Base-by-base conservation (phyloP, 257 asterid species). In the Cordia subcordata region DNA sequence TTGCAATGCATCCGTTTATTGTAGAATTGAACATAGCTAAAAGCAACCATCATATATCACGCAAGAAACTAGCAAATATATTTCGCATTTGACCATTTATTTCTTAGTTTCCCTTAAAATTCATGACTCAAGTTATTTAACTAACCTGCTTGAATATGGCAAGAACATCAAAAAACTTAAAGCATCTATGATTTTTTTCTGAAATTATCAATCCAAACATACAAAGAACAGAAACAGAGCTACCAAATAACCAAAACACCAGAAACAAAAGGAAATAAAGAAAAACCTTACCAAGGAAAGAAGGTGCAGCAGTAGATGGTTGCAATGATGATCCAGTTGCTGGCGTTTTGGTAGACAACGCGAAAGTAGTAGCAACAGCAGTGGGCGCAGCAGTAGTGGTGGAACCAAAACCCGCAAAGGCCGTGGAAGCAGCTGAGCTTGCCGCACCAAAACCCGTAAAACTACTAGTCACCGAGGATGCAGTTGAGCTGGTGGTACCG, bases 231-330 rank as follows among this genome's bases (percentile, higher is more conserved):
- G 20, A 37, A 55, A 12, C 39, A 39, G 23, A 15, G 60, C 53
- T 20, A 55, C 46, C 20, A 50, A 8, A 18, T 13, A 67, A 16
- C 14, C 10, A 49, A 61, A 23, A 15, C 3, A 11, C 39, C 12
- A 64, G 49, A 27, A 9, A 49, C n/a, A n/a, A 21, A 60, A 44
- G 46, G 44, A 62, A 22, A 65, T 54, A 10, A 14, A 15, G 15
- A 17, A 51, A 70, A 40, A 68, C 8, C 73, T 13, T 61, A 90
- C 98, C 94, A 65, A 72, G 72, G 49, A 77, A 67, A 58, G 81
- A 72, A 55, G 74, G 17, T 1, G 85, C 72, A 33, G 72, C 69
- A 57, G 81, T 79, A 46, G 88, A 66, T n/a, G 79, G 27, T 56
- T 76, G 85, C 39, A 83, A 75, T 57, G 93, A 55, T 17, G 77